phyloP scores from a whole-genome alignment of 2,329 filamentous ascomycete species.

The Rugonectria rugulosa region DNA sequence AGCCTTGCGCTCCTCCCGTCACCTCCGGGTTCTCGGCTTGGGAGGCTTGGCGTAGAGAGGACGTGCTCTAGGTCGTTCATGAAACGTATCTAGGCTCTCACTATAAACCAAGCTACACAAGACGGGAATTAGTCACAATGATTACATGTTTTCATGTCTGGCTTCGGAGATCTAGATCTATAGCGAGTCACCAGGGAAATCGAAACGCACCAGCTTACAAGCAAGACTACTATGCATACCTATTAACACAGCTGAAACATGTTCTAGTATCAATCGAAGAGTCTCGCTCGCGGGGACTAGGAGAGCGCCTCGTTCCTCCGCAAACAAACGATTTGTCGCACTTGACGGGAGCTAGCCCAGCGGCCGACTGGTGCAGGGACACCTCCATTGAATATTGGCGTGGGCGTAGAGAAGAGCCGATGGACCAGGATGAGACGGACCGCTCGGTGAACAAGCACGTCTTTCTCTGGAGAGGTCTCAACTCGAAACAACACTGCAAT shows the following conservation, averaged over 20 bases:
- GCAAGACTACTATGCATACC: too few relatives aligned
- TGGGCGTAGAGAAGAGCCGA: constrained; percentile 9
- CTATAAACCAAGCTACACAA: too few relatives aligned
- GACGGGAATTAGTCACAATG: too few relatives aligned
- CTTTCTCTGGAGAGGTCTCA: constrained; percentile 10
- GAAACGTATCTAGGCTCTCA: not conserved
- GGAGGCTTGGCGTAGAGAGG: constrained; percentile 7
- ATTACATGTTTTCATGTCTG: too few relatives aligned
- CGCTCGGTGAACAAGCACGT: constrained; percentile 17
- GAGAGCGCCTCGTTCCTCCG: constrained; percentile 15
- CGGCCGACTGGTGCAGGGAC: constrained; percentile 1
- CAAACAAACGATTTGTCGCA: constrained; percentile 16
- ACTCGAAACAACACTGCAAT: constrained; percentile 25
- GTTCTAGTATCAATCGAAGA: constrained; percentile 17
- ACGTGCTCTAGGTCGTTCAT: constrained; percentile 10
- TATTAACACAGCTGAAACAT: constrained; percentile 4
- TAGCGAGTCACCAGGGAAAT: too few relatives aligned
- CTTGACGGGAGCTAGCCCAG: constrained; percentile 19
- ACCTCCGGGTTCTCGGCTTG: constrained; percentile 16
- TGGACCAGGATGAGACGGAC: constrained; percentile 9
- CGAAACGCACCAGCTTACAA: too few relatives aligned
- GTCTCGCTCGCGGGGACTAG: constrained; percentile 12
- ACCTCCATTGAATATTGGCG: constrained; percentile 17
- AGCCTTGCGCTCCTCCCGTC: constrained; percentile 20
- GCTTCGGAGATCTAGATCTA: too few relatives aligned